Evolutionary conservation across 1,284 basidiomycete genomes (phyloP).

Genomic region (Malassezia furfur): DNA sequence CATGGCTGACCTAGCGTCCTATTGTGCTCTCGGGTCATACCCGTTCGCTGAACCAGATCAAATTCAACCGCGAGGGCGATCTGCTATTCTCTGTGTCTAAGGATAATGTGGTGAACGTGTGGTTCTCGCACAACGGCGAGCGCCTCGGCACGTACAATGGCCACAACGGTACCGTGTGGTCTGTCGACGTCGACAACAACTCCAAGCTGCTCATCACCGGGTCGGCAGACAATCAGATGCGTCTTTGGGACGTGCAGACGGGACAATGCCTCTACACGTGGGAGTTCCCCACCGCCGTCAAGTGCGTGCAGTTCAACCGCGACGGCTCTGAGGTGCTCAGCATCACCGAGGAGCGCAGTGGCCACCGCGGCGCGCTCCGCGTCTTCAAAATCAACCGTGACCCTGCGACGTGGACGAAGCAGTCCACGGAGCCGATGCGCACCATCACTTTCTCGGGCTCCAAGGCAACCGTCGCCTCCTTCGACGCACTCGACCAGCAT

Average conservation of each 20-base stretch:
- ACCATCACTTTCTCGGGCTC: constrained; percentile 46
- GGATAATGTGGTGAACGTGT: constrained; percentile 88
- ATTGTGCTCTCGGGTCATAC: constrained; percentile 68
- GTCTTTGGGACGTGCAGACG: constrained; percentile 78
- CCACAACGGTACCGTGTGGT: constrained; percentile 94
- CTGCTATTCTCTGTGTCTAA: constrained; percentile 92
- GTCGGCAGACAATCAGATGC: constrained; percentile 74
- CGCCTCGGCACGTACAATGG: constrained; percentile 91
- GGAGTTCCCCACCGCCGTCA: constrained; percentile 97
- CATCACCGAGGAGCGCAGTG: constrained; percentile 95
- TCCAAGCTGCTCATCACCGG: constrained; percentile 80
- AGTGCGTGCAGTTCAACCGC: constrained; percentile 78
- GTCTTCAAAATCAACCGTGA: constrained; percentile 65
- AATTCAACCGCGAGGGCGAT: constrained; percentile 85
- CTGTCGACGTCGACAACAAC: constrained; percentile 83
- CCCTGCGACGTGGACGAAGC: constrained; percentile 35
- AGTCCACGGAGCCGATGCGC: constrained; percentile 35
- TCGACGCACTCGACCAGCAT: constrained; percentile 66
- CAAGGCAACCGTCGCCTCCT: constrained; percentile 90
- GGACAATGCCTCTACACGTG: constrained; percentile 70
- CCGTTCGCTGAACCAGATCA: constrained; percentile 72
- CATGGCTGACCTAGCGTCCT: constrained; percentile 29
- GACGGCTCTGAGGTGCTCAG: constrained; percentile 61
- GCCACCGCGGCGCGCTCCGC: constrained; percentile 58
- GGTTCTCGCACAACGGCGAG: constrained; percentile 98